phyloP scores from a whole-genome alignment of 108 stramenopile genomes.

The Phaeodactylum tricornutum region DNA sequence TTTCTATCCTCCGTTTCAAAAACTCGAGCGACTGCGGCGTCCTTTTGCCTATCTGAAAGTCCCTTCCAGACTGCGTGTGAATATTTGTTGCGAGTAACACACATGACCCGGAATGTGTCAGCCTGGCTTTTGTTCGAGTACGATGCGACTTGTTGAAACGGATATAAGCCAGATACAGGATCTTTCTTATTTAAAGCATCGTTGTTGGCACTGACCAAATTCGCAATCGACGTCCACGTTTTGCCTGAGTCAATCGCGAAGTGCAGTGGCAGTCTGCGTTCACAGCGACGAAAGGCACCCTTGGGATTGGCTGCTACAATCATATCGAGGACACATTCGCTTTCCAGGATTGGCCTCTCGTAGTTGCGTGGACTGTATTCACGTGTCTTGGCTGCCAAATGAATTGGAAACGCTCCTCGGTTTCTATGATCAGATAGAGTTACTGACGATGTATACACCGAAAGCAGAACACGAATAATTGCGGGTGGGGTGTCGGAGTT shows the following conservation, averaged over 20 bases:
- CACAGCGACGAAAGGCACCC: slow-evolving; percentile 2
- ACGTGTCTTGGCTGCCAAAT: slow-evolving; percentile 13
- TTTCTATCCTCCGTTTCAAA: slow-evolving; percentile 5
- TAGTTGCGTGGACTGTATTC: slow-evolving; percentile 19
- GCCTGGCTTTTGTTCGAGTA: not conserved
- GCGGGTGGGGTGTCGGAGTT: slow-evolving; percentile 20
- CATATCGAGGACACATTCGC: slow-evolving; percentile 5
- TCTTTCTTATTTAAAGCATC: slow-evolving; percentile 6
- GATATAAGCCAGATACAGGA: slow-evolving; percentile 19
- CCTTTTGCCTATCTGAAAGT: slow-evolving; percentile 1
- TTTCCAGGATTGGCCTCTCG: slow-evolving; percentile 8
- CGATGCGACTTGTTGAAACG: slow-evolving; percentile 21
- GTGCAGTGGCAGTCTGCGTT: slow-evolving; percentile 25
- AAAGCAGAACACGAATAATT: slow-evolving; percentile 19
- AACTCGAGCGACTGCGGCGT: slow-evolving; percentile 8
- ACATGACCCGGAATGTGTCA: slow-evolving; percentile 3
- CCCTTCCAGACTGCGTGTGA: slow-evolving; percentile 8
- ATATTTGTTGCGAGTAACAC: slow-evolving; percentile 6
- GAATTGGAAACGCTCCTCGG: slow-evolving; percentile 14
- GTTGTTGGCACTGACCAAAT: slow-evolving; percentile 5
- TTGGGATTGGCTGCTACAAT: slow-evolving; percentile 12
- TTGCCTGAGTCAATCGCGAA: slow-evolving; percentile 17
- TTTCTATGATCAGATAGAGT: not conserved
- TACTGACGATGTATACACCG: slow-evolving; percentile 11
- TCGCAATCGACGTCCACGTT: slow-evolving; percentile 7